A percentile compares a stretch with the other conserved stretches of the same genome.
phyloP scores from a whole-genome alignment of 257 asterid species.

The Solanum paucissectum region DNA sequence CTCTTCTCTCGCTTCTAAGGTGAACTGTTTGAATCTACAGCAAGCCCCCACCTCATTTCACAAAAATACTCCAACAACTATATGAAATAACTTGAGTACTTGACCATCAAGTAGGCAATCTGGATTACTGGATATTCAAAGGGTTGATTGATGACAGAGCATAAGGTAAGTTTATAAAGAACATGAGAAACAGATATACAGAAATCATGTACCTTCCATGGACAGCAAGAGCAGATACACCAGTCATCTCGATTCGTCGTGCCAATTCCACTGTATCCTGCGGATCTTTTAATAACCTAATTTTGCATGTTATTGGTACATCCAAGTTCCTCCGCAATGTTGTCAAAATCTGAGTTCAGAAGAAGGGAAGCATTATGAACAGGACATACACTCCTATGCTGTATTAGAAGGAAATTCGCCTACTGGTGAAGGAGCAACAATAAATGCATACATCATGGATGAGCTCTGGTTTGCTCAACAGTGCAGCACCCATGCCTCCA shows the following conservation, averaged over 20 bases:
- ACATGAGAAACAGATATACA: background rate
- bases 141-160: background rate
- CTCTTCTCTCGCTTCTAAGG: background rate
- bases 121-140: background rate
- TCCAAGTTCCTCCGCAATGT: constrained; percentile 74
- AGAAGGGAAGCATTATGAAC: background rate
- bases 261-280: constrained; percentile 86
- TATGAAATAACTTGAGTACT: background rate
- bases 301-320: constrained; percentile 79
- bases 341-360: constrained; percentile 59
- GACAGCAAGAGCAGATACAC: constrained; percentile 91
- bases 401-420: background rate
- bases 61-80: background rate
- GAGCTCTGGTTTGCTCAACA: constrained; percentile 81
- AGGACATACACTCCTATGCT: background rate
- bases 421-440: background rate
- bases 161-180: background rate
- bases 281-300: constrained; percentile 61
- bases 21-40: background rate
- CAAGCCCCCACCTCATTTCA: background rate
- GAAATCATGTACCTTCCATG: constrained; percentile 65
- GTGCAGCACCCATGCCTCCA: constrained; percentile 99
- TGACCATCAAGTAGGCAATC: background rate
- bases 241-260: constrained; percentile 77
- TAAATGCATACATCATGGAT: constrained; percentile 65